Percentiles rank a stretch among this genome's conserved stretches.
Conservation (phyloP, 2,329 filamentous ascomycete species). For the Aspergillus sp. region DNA sequence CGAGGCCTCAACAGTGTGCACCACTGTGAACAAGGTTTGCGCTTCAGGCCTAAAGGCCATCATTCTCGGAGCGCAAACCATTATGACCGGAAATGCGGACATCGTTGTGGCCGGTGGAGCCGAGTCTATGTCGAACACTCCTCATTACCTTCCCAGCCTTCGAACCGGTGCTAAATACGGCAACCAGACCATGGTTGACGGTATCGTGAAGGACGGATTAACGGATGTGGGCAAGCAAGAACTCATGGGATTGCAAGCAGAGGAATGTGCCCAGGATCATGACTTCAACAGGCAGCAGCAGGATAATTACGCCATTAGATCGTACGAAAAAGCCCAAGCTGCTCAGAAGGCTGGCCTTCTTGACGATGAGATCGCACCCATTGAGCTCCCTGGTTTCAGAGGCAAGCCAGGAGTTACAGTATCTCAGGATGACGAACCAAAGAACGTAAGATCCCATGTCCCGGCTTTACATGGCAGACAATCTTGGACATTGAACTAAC, state of each 20-base stretch:
- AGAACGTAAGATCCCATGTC: constrained; percentile 62
- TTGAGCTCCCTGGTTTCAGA: constrained; percentile 82
- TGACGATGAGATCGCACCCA: constrained; percentile 79
- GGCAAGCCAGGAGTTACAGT: constrained; percentile 83
- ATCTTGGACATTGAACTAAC: neutral
- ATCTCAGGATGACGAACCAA: constrained; percentile 89
- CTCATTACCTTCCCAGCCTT: constrained; percentile 89
- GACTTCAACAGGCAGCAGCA: constrained; percentile 78
- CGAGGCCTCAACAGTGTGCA: constrained; percentile 74
- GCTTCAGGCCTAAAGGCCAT: constrained; percentile 93
- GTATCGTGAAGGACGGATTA: constrained; percentile 89
- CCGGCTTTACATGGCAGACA: neutral
- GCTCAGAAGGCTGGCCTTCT: constrained; percentile 82
- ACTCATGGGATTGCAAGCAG: constrained; percentile 91
- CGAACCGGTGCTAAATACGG: constrained; percentile 92
- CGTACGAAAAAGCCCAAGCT: constrained; percentile 89
- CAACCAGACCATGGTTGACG: constrained; percentile 83
- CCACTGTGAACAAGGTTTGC: constrained; percentile 98
- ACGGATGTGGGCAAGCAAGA: constrained; percentile 89
- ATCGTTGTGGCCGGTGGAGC: constrained; percentile 92
- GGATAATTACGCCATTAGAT: constrained; percentile 93
- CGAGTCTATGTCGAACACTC: constrained; percentile 98
- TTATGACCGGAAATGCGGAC: constrained; percentile 91
- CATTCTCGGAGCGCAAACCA: constrained; percentile 91
- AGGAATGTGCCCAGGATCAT: constrained; percentile 88